phyloP scores from a whole-genome alignment of 495 filamentous ascomycete genomes.

The Endocarpon pusillum region DNA sequence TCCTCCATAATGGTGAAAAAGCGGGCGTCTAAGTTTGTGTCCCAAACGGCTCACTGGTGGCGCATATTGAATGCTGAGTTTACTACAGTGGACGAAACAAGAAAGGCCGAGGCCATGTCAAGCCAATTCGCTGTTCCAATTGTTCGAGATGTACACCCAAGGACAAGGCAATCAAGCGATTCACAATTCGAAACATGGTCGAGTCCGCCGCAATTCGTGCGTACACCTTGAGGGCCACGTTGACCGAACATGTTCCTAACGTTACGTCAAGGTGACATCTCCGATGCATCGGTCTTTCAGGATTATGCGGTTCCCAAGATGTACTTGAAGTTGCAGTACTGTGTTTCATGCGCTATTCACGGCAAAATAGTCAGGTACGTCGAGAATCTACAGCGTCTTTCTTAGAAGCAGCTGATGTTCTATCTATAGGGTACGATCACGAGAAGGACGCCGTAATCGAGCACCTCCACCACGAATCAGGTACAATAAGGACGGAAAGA shows the following conservation, averaged over 20 bases:
- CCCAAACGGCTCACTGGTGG: constrained; percentile 5
- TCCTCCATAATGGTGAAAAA: constrained; percentile 98
- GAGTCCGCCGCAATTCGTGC: constrained; percentile 98
- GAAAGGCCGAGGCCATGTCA: constrained; percentile 98
- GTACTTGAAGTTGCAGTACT: constrained; percentile 99
- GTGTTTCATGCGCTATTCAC: constrained; percentile 98
- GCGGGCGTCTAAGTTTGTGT: constrained; percentile 84
- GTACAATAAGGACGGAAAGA: constrained; percentile 99
- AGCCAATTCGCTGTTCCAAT: constrained; percentile 99
- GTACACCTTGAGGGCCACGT: no score
- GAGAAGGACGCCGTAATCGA: constrained; percentile 94
- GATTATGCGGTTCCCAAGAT: constrained; percentile 99
- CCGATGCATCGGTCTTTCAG: constrained; percentile 93
- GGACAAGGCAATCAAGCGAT: constrained; percentile 99
- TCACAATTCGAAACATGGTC: constrained; percentile 99
- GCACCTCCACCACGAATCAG: constrained; percentile 90
- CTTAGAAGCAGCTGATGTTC: background rate
- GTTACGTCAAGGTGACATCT: constrained; percentile 99
- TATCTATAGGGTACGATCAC: constrained; percentile 71
- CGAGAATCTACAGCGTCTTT: background rate
- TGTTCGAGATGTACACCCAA: constrained; percentile 99
- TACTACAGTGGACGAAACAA: constrained; percentile 83
- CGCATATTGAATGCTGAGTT: constrained; percentile 13
- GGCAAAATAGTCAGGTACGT: constrained; percentile 99
- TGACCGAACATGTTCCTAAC: no score